phyloP scores from a whole-genome alignment of 139 green algal genomes.

The Micractinium sp. region DNA sequence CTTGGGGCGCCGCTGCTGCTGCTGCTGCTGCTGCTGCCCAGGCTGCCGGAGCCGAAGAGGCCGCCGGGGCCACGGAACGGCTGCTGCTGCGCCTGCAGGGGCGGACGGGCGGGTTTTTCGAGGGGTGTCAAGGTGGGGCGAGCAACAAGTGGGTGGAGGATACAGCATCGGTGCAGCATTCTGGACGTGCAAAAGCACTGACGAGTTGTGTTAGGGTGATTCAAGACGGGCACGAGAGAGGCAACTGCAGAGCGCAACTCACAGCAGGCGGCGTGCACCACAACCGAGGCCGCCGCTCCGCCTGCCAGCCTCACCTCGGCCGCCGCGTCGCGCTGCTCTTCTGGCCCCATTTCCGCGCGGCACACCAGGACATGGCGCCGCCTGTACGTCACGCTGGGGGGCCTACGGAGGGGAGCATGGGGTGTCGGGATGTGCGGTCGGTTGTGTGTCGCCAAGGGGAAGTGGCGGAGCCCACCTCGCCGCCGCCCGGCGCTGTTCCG shows the following conservation, averaged over 20 bases:
- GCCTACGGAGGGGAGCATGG: neutral
- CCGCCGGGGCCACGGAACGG: neutral
- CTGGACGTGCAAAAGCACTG: no score
- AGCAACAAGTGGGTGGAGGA: neutral
- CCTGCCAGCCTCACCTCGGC: neutral
- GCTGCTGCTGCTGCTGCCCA: conserved; percentile 17
- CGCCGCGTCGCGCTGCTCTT: conserved; percentile 8
- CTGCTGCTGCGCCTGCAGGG: neutral
- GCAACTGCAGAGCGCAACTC: neutral
- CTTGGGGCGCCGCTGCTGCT: neutral
- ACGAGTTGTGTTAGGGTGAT: neutral
- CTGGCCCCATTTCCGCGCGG: neutral
- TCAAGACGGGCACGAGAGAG: neutral
- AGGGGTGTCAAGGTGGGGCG: neutral
- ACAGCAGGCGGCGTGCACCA: neutral
- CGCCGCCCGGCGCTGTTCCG: no score
- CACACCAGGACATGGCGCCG: neutral
- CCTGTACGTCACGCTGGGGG: neutral
- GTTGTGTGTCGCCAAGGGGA: neutral
- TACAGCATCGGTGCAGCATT: neutral
- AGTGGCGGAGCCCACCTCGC: no score
- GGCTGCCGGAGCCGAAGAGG: neutral
- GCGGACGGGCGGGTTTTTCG: neutral
- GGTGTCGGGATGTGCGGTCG: neutral
- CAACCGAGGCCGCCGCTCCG: neutral